A percentile compares a stretch with the other conserved stretches of the same genome.
phyloP scores from a whole-genome alignment of 2,329 filamentous ascomycete genomes.

The Didymella glomerata region DNA sequence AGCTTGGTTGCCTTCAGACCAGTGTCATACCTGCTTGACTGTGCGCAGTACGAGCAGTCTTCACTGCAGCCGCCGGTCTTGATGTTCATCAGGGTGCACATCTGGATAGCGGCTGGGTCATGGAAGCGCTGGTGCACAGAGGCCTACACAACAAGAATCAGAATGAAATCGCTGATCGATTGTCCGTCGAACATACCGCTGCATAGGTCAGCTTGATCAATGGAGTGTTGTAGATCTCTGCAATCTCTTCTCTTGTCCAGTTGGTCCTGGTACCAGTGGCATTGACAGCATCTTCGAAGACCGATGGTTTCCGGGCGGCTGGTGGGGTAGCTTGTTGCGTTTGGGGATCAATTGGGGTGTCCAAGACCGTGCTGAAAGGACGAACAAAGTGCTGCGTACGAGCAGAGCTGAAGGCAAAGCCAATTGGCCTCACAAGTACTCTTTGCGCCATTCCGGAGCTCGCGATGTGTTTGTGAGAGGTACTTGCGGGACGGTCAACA shows the following conservation, averaged over 20 bases:
- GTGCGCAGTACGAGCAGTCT: slow-evolving; percentile 92
- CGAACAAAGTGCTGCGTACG: slow-evolving; percentile 23
- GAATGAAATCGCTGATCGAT: neutral
- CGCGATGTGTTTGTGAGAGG: slow-evolving; percentile 12
- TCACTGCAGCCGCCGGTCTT: slow-evolving; percentile 93
- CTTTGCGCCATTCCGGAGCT: slow-evolving; percentile 24
- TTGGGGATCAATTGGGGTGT: slow-evolving; percentile 38
- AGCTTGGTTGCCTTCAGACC: slow-evolving; percentile 83
- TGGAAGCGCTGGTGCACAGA: slow-evolving; percentile 85
- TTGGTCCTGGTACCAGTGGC: slow-evolving; percentile 70
- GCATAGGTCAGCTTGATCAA: slow-evolving; percentile 80
- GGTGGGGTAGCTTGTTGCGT: slow-evolving; percentile 33
- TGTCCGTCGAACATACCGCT: slow-evolving; percentile 61
- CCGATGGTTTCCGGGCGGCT: slow-evolving; percentile 22
- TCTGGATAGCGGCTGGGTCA: slow-evolving; percentile 81
- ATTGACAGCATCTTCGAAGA: slow-evolving; percentile 61
- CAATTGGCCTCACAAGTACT: slow-evolving; percentile 20
- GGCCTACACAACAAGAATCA: slow-evolving; percentile 59
- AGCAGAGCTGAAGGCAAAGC: slow-evolving; percentile 14
- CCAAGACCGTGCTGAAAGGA: slow-evolving; percentile 47
- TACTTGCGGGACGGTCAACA: slow-evolving; percentile 16
- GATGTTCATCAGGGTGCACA: slow-evolving; percentile 97
- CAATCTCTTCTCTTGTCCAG: slow-evolving; percentile 84
- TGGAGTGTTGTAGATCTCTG: slow-evolving; percentile 81
- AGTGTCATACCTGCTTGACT: slow-evolving; percentile 81